phyloP scores from a whole-genome alignment of 352 stramenopile species.

The Pythium insidiosum region DNA sequence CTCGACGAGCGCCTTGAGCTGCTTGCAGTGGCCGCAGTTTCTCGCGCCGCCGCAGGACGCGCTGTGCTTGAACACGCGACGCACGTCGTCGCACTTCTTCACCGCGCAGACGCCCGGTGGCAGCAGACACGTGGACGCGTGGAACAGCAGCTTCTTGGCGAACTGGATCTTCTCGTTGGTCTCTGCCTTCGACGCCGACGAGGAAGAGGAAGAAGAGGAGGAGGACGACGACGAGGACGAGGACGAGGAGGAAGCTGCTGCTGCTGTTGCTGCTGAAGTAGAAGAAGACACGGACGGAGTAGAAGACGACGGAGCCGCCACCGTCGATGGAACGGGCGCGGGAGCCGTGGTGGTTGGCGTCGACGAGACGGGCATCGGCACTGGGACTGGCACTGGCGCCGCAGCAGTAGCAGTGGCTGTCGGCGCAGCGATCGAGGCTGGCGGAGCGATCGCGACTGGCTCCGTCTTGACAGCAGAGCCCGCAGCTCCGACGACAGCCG shows the following conservation, averaged over 20 bases:
- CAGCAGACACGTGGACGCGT: constrained; percentile 60
- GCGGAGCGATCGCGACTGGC: neutral
- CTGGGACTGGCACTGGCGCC: neutral
- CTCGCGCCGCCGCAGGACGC: constrained; percentile 58
- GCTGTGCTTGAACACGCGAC: constrained; percentile 82
- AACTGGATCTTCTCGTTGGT: constrained; percentile 81
- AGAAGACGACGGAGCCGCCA: too few species aligned
- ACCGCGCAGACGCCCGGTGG: constrained; percentile 58
- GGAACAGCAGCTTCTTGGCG: constrained; percentile 70
- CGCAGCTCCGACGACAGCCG: neutral
- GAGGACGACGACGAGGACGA: neutral
- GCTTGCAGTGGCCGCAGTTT: constrained; percentile 70
- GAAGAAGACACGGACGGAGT: too few species aligned
- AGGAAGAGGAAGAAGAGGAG: neutral
- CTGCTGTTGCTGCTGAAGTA: too few species aligned
- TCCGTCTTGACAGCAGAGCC: constrained; percentile 8
- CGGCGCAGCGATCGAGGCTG: neutral
- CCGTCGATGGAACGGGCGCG: too few species aligned
- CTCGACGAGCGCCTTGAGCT: constrained; percentile 78
- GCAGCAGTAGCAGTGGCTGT: neutral
- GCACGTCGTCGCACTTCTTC: constrained; percentile 84
- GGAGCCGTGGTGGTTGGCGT: too few species aligned
- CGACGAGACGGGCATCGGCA: too few species aligned
- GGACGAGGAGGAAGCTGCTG: constrained; percentile 13
- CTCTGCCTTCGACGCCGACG: constrained; percentile 15